Percentiles rank a stretch among this genome's conserved stretches.
These are phyloP conservation scores for Biscogniauxia sp. DNA, from an alignment of 2,329 filamentous ascomycete species.

Conservation along the genomic window DNA sequence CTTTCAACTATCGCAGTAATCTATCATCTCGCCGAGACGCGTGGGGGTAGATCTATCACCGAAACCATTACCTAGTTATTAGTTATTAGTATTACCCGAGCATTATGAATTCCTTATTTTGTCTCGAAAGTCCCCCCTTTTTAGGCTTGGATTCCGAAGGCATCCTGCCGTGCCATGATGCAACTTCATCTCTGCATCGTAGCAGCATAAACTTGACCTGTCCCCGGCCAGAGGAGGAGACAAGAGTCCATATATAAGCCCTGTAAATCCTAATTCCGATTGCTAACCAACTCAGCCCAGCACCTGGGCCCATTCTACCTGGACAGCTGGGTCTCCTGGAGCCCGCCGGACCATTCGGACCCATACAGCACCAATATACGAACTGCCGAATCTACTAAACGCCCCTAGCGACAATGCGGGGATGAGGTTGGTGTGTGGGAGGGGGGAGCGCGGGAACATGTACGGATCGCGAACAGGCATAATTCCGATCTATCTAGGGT, in stretches of 20 bases:
- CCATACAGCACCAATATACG: conserved; percentile 6
- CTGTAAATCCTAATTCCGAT: too few species aligned
- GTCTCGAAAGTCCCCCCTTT: conserved; percentile 1
- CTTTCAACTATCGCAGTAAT: background rate
- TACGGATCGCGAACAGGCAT: background rate
- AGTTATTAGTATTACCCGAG: conserved; percentile 25
- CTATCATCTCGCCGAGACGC: conserved; percentile 1
- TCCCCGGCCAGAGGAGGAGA: background rate
- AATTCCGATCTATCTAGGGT: background rate
- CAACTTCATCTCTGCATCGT: background rate
- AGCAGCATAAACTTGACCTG: background rate
- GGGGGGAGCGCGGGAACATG: background rate
- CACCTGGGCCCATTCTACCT: background rate
- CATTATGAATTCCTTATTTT: conserved; percentile 15
- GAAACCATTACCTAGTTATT: too few species aligned
- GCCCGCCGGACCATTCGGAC: too few species aligned
- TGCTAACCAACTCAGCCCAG: background rate
- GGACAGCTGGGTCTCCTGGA: background rate
- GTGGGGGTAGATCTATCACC: conserved; percentile 1
- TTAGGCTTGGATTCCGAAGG: conserved; percentile 13
- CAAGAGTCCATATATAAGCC: too few species aligned
- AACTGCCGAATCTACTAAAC: conserved; percentile 22
- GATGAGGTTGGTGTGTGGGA: conserved; percentile 12
- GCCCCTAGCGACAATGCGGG: conserved; percentile 20
- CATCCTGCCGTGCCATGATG: background rate